A percentile compares a stretch with the other conserved stretches of the same genome.
Evolutionary conservation across 306 rosid genomes (phyloP).

Genomic region (Malus sylvestris): DNA sequence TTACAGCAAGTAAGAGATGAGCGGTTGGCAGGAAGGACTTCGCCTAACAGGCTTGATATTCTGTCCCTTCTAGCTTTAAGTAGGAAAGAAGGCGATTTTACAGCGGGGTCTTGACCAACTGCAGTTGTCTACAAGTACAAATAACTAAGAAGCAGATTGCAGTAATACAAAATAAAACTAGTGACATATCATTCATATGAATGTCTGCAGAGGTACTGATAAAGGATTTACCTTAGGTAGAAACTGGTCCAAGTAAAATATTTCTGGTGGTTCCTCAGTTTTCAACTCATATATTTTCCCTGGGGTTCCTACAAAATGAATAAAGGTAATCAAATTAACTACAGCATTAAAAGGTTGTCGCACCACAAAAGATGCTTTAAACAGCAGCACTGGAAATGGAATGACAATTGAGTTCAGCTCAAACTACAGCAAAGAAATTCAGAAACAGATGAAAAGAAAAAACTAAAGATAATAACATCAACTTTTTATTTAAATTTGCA

Average conservation of each 20-base stretch:
- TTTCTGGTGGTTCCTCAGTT: conserved; percentile 27
- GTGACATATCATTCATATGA: not conserved
- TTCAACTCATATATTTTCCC: conserved; percentile 22
- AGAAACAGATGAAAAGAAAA: not conserved
- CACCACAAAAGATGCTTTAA: conserved; percentile 7
- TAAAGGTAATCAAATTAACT: conserved; percentile 5
- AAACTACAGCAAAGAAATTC: not conserved
- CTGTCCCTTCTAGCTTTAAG: conserved; percentile 25
- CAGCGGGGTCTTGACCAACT: conserved; percentile 26
- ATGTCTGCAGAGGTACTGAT: conserved; percentile 4
- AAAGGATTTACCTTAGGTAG: conserved; percentile 36
- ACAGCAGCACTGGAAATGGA: not conserved
- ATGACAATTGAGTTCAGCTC: not conserved
- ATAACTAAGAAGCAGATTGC: conserved; percentile 20
- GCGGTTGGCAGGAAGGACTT: conserved; percentile 78
- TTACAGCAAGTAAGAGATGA: conserved; percentile 53
- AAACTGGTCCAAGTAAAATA: conserved; percentile 31
- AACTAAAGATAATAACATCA: not conserved
- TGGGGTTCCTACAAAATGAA: conserved; percentile 30
- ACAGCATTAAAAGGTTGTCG: conserved; percentile 2
- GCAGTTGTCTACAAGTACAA: conserved; percentile 43
- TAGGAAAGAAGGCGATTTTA: conserved; percentile 29
- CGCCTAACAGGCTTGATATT: conserved; percentile 28
- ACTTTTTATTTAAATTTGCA: not conserved
- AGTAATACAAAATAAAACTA: not conserved